phyloP scores from a whole-genome alignment of 2,329 filamentous ascomycete genomes.

The Penicillium occitanis region DNA sequence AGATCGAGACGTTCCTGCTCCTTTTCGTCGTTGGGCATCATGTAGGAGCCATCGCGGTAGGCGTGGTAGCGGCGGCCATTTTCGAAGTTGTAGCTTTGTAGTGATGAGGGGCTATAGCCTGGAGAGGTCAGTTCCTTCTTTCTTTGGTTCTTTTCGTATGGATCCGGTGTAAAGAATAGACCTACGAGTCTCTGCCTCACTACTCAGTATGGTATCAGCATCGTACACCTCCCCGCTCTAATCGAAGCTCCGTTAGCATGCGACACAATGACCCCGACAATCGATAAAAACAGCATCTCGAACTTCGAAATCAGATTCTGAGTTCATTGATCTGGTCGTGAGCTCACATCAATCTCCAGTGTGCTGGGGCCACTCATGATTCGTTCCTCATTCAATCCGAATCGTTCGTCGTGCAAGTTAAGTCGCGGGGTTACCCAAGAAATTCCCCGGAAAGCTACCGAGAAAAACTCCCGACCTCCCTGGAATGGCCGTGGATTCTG shows the following conservation, averaged over 20 bases:
- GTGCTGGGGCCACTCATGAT: slow-evolving; percentile 17
- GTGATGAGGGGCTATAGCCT: slow-evolving; percentile 15
- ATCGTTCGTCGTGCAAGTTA: not conserved
- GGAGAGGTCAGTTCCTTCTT: not conserved
- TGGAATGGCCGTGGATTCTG: not conserved
- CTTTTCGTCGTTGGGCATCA: slow-evolving; percentile 29
- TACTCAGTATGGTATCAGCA: slow-evolving; percentile 14
- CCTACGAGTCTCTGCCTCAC: slow-evolving; percentile 12
- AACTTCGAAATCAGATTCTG: not conserved
- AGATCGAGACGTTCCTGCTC: slow-evolving; percentile 29
- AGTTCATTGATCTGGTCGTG: not conserved
- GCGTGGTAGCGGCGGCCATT: slow-evolving; percentile 26
- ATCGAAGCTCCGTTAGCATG: not conserved
- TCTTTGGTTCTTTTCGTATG: not conserved
- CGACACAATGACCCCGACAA: not conserved
- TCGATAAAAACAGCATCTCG: not conserved
- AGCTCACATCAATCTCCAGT: slow-evolving; percentile 20
- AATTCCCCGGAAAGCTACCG: not conserved
- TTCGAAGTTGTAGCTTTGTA: slow-evolving; percentile 22
- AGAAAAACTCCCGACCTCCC: not conserved
- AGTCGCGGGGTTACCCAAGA: slow-evolving; percentile 11
- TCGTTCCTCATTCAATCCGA: not conserved
- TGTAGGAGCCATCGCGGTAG: slow-evolving; percentile 25
- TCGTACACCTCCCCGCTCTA: slow-evolving; percentile 21
- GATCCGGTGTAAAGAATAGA: not conserved